Conservation (phyloP, 2,329 filamentous ascomycete genomes). For the Colletotrichum sp. region DNA sequence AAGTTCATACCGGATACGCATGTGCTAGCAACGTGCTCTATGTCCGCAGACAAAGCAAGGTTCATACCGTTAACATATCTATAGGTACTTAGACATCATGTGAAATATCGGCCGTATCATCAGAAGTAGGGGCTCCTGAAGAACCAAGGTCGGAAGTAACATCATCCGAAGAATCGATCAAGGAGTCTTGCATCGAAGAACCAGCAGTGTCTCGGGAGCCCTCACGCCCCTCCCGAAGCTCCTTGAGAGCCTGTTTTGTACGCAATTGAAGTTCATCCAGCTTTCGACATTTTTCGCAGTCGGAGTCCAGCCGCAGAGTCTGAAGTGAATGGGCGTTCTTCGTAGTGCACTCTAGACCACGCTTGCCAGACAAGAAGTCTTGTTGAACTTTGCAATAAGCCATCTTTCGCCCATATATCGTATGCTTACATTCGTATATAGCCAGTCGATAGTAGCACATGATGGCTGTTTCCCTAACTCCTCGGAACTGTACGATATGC, state of each 20-base stretch:
- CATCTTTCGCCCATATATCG: conserved; percentile 5
- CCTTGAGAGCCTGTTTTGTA: background rate
- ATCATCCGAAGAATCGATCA: background rate
- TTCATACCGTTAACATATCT: background rate
- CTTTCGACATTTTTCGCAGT: conserved; percentile 9
- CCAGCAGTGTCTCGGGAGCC: background rate
- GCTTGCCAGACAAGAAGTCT: background rate
- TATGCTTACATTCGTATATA: conserved; percentile 24
- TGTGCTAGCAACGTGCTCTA: background rate
- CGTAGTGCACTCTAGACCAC: background rate
- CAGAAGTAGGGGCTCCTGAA: background rate
- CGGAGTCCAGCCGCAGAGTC: background rate
- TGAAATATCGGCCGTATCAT: background rate
- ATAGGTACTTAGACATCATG: background rate
- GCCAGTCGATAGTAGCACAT: conserved; percentile 27
- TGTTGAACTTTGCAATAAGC: background rate
- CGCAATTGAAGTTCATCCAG: background rate
- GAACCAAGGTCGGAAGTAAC: background rate
- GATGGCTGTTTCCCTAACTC: background rate
- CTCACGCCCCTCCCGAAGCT: background rate
- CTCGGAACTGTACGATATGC: background rate
- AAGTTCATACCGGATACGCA: background rate
- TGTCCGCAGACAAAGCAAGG: background rate
- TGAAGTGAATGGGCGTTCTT: conserved; percentile 3
- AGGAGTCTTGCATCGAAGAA: conserved; percentile 30